phyloP scores from a whole-genome alignment of 2,329 filamentous ascomycete species.

The Cladophialophora carrionii region DNA sequence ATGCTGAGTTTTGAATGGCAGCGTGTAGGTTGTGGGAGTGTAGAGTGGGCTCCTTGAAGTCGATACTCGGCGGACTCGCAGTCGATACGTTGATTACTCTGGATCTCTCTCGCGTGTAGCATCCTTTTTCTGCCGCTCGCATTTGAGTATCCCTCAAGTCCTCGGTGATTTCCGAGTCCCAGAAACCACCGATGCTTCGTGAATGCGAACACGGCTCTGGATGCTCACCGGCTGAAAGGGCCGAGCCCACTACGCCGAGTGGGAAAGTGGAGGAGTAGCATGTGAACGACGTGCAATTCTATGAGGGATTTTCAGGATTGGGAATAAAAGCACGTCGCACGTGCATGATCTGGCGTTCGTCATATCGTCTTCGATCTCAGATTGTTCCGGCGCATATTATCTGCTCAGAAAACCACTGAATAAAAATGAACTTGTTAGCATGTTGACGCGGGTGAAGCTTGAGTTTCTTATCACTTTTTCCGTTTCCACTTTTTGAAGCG shows the following conservation, averaged over 20 bases:
- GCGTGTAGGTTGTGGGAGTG: background rate
- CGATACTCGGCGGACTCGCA: background rate
- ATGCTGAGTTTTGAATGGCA: background rate
- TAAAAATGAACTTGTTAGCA: background rate
- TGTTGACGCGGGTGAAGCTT: background rate
- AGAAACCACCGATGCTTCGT: background rate
- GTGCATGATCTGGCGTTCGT: background rate
- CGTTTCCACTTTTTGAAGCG: too few species aligned
- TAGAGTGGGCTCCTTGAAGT: background rate
- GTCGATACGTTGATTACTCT: background rate
- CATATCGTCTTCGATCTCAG: background rate
- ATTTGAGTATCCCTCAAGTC: too few species aligned
- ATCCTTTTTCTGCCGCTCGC: background rate
- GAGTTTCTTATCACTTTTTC: background rate
- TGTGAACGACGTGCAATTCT: background rate
- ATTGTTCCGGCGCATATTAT: background rate
- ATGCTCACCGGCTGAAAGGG: background rate
- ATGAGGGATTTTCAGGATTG: slow-evolving; percentile 1
- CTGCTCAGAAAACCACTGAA: background rate
- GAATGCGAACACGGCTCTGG: background rate
- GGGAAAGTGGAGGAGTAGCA: background rate
- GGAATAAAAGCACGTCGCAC: background rate
- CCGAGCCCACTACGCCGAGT: background rate
- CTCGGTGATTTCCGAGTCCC: background rate
- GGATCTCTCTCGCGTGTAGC: background rate